phyloP scores from a whole-genome alignment of 371 early-diverging fungal species.

The Actinomucor elegans region DNA sequence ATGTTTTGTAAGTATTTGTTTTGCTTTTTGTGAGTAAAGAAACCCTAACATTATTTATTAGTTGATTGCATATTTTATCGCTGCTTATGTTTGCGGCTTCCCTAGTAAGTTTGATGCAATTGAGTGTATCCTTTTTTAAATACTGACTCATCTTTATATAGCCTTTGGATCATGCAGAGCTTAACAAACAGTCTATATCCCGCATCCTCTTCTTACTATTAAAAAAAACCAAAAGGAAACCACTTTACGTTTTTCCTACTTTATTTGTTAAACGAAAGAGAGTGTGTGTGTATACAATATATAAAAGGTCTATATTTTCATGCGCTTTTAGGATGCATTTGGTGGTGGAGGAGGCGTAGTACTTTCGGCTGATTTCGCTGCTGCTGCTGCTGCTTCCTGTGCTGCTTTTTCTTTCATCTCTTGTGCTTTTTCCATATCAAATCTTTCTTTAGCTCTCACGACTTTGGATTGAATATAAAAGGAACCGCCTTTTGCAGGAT shows the following conservation, averaged over 20 bases:
- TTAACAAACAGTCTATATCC: neutral
- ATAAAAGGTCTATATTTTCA: too few relatives aligned
- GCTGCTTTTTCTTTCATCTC: constrained; percentile 41
- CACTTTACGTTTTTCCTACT: neutral
- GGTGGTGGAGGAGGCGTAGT: constrained; percentile 17
- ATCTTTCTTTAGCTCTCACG: constrained; percentile 88
- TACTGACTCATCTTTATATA: neutral
- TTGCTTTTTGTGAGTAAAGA: neutral
- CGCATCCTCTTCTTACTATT: neutral
- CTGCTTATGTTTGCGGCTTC: constrained; percentile 77
- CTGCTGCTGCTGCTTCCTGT: constrained; percentile 27
- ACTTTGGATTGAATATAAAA: constrained; percentile 95
- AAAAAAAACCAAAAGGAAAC: neutral
- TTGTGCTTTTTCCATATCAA: constrained; percentile 83
- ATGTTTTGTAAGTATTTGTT: constrained; percentile 58
- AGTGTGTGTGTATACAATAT: too few relatives aligned
- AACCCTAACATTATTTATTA: constrained; percentile 21
- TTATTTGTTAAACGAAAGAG: neutral
- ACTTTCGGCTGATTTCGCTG: constrained; percentile 22
- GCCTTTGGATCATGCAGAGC: constrained; percentile 32
- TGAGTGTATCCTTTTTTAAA: neutral
- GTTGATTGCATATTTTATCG: constrained; percentile 67
- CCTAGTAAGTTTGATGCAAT: constrained; percentile 54
- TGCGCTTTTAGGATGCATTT: neutral
- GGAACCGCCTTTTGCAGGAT: constrained; percentile 84